Evolutionary conservation across 805 yeast species (phyloP), one percentile per base, ranked within the genome.

Genomic region (Nakazawaea populi): DNA sequence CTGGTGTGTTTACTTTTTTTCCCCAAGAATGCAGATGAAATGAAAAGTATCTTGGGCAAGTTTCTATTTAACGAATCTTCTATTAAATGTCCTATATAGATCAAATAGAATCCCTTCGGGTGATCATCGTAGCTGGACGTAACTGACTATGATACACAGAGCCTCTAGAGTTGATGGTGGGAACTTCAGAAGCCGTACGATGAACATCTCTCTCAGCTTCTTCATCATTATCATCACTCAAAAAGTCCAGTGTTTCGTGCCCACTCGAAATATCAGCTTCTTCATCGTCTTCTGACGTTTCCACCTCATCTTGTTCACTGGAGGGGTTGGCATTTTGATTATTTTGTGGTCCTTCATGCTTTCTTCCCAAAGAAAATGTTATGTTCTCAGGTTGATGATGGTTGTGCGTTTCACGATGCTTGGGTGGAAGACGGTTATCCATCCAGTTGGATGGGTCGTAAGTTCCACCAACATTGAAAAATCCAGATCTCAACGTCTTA

Each of bases 321-420:
- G 39, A 37, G 12, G 49, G 39, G 12, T 38, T 41, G 7, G 39
- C 43, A 24, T 28, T 9, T 18, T 40, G 11, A 28, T 10, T 10
- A 10, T 24, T 10, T 6, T 40, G 28, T 18, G 10, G 11, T 14
- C 43, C 24, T 18, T 7, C 31, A 24, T 12, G 11, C n/a, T 9
- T 28, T 40, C 29, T 40, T 24, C 46, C 48, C 10, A 48, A 28
- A 6, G 52, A 40, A 30, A 50, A 50, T 6, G 47, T 42, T 11
- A 50, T 50, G 27, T 50, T 45, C 28, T 45, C 49, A 6, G 52
- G 52, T 14, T 45, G 52, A 37, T 50, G 52, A 35, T 12, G 18
- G 11, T 37, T 35, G n/a, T 37, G 32, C 3, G 41, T 18, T 29
- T 44, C 27, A 18, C 27, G 42, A 32, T 14, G 28, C 6, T 41